Evolutionary conservation across 148 eudicot species (phyloP), one percentile per base, ranked within the genome.

Genomic region (Silene conica): DNA sequence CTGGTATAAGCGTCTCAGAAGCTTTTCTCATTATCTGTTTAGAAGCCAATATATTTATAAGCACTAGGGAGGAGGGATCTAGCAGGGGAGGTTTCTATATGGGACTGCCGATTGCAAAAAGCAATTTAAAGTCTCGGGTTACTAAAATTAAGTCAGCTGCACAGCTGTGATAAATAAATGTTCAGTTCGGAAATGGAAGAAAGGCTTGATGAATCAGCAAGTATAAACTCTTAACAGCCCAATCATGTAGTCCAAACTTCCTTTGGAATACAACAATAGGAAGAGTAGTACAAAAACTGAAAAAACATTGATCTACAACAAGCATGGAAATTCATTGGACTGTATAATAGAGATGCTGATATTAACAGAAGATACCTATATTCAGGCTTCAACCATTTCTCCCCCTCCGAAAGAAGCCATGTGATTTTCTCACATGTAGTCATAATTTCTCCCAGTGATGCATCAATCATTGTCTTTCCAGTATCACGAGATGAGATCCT

Each of bases 391-490:
- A 95, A 82, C 99, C 99, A 95, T 75, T 88, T 82, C 83, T 92
- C 99, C 78, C 99, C 99, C 83, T 95, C 97, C 59, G 99, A 86
- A 65, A 95, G 87, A 76, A 95, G 96, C 99, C 99, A 95, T 72
- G 87, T 89, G 80, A 95, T 80, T 83, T 95, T 95, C 82, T 95
- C 99, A 83, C 99, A 95, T 19, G 99, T 95, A 22, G 99, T 95
- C 99, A 95, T 95, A 72, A 95, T 95, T 81, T 95, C 99, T 81
- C 99, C 99, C 86, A 95, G 75, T 67, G 99, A 95, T 58, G 99
- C 99, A 85, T 95, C 99, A 76, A 95, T 89, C 94, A 95, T 92
- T 66, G 99, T 95, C 89, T 95, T 95, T 85, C 99, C 99, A 84
- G 99, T 95, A 83, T 95, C 99, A 85, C 99, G 97, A 73, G 99